Conservation (phyloP, 495 filamentous ascomycete genomes). For the Staphylotrichum tortipilum region DNA sequence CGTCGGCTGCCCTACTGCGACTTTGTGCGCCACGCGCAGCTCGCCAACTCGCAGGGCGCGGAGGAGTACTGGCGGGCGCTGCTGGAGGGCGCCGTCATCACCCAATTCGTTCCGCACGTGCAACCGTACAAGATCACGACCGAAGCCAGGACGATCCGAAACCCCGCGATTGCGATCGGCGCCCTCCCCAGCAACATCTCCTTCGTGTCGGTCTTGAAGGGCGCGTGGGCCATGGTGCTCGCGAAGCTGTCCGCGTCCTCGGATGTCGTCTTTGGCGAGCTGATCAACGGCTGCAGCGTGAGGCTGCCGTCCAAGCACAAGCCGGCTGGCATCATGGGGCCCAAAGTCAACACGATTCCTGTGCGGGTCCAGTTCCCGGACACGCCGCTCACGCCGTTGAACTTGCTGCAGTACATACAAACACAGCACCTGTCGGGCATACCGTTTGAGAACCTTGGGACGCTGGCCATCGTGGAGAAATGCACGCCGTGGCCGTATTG, state of each 20-base stretch:
- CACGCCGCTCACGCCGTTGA: slow-evolving; percentile 30
- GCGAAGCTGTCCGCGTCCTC: slow-evolving; percentile 35
- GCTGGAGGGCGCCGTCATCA: slow-evolving; percentile 35
- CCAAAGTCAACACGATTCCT: slow-evolving; percentile 35
- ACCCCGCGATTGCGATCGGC: slow-evolving; percentile 25
- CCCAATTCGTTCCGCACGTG: slow-evolving; percentile 33
- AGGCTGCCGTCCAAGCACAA: slow-evolving; percentile 26
- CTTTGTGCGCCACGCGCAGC: slow-evolving; percentile 29
- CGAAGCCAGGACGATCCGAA: slow-evolving; percentile 27
- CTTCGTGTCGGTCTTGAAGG: slow-evolving; percentile 38
- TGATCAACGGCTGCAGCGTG: slow-evolving; percentile 41
- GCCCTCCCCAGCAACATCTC: slow-evolving; percentile 28
- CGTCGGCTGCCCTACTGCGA: slow-evolving; percentile 36
- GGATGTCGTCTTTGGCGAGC: slow-evolving; percentile 43
- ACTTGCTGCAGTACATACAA: slow-evolving; percentile 33
- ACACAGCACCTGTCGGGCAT: slow-evolving; percentile 33
- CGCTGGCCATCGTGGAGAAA: slow-evolving; percentile 36
- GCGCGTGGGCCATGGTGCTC: slow-evolving; percentile 41
- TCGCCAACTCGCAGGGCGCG: slow-evolving; percentile 27
- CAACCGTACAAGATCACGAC: slow-evolving; percentile 29
- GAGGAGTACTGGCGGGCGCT: slow-evolving; percentile 35
- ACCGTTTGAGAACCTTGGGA: slow-evolving; percentile 36
- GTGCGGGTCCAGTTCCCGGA: slow-evolving; percentile 38
- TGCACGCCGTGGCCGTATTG: slow-evolving; percentile 43
- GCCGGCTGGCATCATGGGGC: slow-evolving; percentile 36